Conservation (phyloP, 164 flowering plant genomes). For the Platanus orientalis region DNA sequence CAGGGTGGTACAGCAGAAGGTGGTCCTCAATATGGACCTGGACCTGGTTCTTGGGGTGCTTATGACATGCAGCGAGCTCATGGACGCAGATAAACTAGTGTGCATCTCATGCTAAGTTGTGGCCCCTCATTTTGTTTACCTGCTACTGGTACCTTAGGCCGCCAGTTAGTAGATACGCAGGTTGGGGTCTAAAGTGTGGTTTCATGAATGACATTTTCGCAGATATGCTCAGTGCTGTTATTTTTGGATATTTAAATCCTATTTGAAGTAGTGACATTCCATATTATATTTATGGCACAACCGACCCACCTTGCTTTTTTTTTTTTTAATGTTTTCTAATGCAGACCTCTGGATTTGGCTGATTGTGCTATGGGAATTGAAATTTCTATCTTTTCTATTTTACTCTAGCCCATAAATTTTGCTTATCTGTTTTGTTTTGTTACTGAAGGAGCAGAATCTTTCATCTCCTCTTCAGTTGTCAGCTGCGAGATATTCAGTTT, state of each 20-base stretch:
- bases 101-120: constrained; percentile 18
- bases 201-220: constrained; percentile 23
- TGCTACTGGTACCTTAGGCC: constrained; percentile 25
- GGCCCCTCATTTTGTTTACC: constrained; percentile 13
- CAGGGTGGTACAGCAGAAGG: constrained; percentile 56
- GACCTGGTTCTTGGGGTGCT: constrained; percentile 73
- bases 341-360: constrained; percentile 1
- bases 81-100: constrained; percentile 57
- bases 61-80: constrained; percentile 82
- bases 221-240: constrained; percentile 8
- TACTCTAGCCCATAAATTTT: background rate
- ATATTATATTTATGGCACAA: constrained; percentile 5
- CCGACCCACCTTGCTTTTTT: background rate
- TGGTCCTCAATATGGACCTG: constrained; percentile 66
- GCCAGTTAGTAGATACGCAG: constrained; percentile 25
- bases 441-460: background rate
- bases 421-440: background rate
- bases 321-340: background rate
- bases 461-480: constrained; percentile 3
- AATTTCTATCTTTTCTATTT: background rate
- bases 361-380: background rate
- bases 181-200: constrained; percentile 24
- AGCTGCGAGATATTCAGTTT: background rate
- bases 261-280: constrained; percentile 5
- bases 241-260: constrained; percentile 11